A percentile compares a stretch with the other conserved stretches of the same genome.
phyloP scores from a whole-genome alignment of 2,329 filamentous ascomycete species.

The Scedosporium apiospermum region DNA sequence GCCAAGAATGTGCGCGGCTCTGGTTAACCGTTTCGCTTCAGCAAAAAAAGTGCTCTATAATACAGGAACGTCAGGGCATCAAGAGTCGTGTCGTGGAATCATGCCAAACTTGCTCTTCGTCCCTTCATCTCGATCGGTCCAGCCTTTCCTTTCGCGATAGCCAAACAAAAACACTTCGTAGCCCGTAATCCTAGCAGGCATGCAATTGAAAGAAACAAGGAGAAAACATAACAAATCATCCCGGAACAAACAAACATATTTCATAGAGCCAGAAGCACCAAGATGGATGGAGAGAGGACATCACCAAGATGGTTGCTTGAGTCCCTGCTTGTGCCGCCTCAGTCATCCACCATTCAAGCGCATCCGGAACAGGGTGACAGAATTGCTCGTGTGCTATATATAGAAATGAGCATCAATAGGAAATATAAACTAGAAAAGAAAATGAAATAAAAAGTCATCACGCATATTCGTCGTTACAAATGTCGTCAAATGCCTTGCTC shows the following conservation, averaged over 20 bases:
- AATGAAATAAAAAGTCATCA: slow-evolving; percentile 2
- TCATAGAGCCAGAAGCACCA: too few relatives aligned
- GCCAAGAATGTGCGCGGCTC: not conserved
- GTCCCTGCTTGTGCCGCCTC: not conserved
- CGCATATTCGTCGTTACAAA: not conserved
- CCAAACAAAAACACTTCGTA: slow-evolving; percentile 3
- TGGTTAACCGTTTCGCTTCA: not conserved
- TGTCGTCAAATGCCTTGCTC: not conserved
- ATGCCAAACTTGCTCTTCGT: not conserved
- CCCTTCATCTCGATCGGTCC: not conserved
- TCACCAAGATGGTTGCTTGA: too few relatives aligned
- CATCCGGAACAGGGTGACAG: not conserved
- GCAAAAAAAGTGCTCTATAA: slow-evolving; percentile 8
- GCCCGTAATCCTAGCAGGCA: not conserved
- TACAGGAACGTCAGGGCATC: slow-evolving; percentile 8
- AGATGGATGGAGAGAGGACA: too few relatives aligned
- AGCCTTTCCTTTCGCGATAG: slow-evolving; percentile 5
- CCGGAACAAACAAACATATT: too few relatives aligned
- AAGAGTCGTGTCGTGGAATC: not conserved
- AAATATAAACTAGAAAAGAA: slow-evolving; percentile 5
- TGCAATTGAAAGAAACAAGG: not conserved
- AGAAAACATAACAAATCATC: too few relatives aligned
- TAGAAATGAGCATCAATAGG: not conserved
- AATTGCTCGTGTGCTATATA: not conserved
- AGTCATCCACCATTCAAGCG: not conserved